Evolutionary conservation across 176 grass and related monocot genomes (phyloP), one percentile per base, ranked within the genome.

Genomic region (Pharus latifolius): DNA sequence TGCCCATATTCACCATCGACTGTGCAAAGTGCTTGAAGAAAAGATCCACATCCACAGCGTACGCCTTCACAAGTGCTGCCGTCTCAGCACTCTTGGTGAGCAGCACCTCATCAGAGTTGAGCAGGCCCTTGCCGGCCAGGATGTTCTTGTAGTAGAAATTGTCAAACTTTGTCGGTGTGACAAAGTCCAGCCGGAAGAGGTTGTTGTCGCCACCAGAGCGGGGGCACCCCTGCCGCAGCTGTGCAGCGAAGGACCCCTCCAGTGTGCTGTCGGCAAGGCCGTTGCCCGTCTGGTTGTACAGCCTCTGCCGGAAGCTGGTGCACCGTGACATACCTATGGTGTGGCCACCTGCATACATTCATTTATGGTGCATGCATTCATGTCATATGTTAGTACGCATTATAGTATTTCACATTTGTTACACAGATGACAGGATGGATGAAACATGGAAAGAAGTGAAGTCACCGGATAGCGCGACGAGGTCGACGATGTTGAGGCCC

Each of bases 1-100:
- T 94, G 30, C 95, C 95, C 95, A 99, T 94, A 26, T 84, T 99
- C 24, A 99, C 68, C 84, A 99, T 99, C 0, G 95, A 91, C 83
- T 81, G 69, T 0, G 90, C 95, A 5, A 94, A 99, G 19, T 99
- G 90, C 69, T 88, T 56, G 47, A 94, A 88, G 84, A 99, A 99
- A 46, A 94, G 69, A 13, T 79, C 66, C 14, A 73, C 83, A 43
- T 88, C 81, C 62, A 65, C 60, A 0, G 95, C 95, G 35, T 91
- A 99, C 14, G 78, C 65, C 75, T 86, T 81, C 46, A 99, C 95
- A 14, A 94, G 78, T 3, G 49, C 71, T 7, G 78, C 88, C 4
- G 95, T 94, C 24, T 56, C 77, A 2, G 29, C 30, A 2, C 79
- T 94, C 82, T 85, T 64, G 22, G 90, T 86, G 50, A 99, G 76